Conservation (phyloP, 495 filamentous ascomycete genomes). For the Sabuloglossum arenarium region DNA sequence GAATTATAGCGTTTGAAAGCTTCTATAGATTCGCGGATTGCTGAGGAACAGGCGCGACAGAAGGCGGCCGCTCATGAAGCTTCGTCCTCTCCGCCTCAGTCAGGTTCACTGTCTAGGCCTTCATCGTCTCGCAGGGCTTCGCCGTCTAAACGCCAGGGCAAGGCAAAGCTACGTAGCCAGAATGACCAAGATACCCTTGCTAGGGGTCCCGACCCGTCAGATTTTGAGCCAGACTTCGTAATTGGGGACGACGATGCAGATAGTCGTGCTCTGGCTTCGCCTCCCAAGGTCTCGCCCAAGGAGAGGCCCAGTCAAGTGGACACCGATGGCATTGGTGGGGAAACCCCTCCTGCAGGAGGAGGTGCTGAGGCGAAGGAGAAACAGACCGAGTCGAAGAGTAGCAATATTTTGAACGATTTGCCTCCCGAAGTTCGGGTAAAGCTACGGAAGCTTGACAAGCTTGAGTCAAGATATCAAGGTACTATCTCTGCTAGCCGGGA, state of each 20-base stretch:
- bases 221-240: conserved; percentile 65
- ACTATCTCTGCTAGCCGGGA: conserved; percentile 10
- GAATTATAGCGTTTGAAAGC: conserved; percentile 55
- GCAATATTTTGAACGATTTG: conserved; percentile 28
- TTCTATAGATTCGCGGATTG: conserved; percentile 66
- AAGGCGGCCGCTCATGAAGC: conserved; percentile 27
- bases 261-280: conserved; percentile 33
- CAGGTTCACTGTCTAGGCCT: conserved; percentile 24
- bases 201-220: conserved; percentile 53
- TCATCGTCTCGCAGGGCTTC: conserved; percentile 29
- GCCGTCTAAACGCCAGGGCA: conserved; percentile 28
- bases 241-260: conserved; percentile 56
- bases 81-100: conserved; percentile 22
- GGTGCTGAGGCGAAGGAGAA: conserved; percentile 6
- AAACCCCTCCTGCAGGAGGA: not conserved
- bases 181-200: conserved; percentile 25
- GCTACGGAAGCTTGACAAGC: conserved; percentile 58
- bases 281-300: conserved; percentile 18
- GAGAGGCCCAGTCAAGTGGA: not conserved
- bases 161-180: conserved; percentile 22
- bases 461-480: conserved; percentile 80
- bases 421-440: conserved; percentile 50
- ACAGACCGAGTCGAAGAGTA: conserved; percentile 1
- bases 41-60: conserved; percentile 73
- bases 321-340: conserved; percentile 6